Evolutionary conservation across 768 basidiomycete genomes (phyloP), one percentile per base, ranked within the genome.

Genomic region (Collybia sordida): DNA sequence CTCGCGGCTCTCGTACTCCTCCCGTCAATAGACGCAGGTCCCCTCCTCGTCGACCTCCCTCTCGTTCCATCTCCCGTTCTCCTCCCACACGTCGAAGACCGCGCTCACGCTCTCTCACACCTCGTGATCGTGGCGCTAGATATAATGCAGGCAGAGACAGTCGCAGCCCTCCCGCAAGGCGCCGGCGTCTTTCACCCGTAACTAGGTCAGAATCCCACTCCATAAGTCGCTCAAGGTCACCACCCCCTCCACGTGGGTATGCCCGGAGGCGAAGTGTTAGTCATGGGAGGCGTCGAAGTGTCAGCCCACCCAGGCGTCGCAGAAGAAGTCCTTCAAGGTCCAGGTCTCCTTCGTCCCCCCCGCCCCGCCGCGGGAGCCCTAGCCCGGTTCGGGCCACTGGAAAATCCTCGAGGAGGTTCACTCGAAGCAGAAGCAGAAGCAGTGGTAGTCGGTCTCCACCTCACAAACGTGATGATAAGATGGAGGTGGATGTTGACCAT

Each of bases 81-180:
- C 66, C 71, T 9, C 68, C 67, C 5, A 53, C 59, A 31, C 67
- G 66, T 24, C 64, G 72, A 14, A 66, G 74, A 41, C 64, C 56
- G 65, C 81, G 60, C 63, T 79, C 62, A 64, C 79, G 59, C 24
- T 81, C 86, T 7, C 70, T 62, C 27, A 69, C 82, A 0, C 79
- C 82, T 1, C 72, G 72, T n/a, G 70, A 70, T 35, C 67, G 70
- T 24, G 57, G 62, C 24, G 64, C 63, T 39, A 71, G 73, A 34
- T 65, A 68, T 24, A 59, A 59, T 17, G 62, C 63, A 53, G 68
- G 61, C 45, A 60, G 71, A 41, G 74, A 74, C 54, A 82, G 79
- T 52, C 80, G 81, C 40, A 84, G 82, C 59, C 86, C 83, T 0
- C 81, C 77, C 28, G 57, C 72, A 18, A 72, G 80, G 6, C 67